These are phyloP conservation scores for Dendrobium nobile DNA, from an alignment of 106 monocot species.

Conservation along the genomic window DNA sequence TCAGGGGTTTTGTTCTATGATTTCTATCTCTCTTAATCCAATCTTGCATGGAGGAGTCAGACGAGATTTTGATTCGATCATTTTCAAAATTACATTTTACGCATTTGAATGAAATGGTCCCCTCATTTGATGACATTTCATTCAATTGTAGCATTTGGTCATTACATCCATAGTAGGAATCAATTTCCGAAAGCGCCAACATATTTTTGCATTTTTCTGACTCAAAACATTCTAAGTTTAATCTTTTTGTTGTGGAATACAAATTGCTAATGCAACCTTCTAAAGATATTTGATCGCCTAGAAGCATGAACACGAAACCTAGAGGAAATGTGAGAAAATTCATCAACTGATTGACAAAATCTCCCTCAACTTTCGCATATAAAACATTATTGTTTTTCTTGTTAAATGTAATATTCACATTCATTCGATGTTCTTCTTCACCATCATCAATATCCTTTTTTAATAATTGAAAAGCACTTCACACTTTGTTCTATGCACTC, in stretches of 20 bases:
- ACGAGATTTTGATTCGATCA: not conserved
- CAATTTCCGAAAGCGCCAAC: not conserved
- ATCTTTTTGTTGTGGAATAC: not conserved
- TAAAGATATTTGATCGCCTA: not conserved
- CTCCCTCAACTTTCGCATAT: not conserved
- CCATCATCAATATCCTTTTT: not conserved
- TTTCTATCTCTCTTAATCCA: not conserved
- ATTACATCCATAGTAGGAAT: not conserved
- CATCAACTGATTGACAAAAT: not conserved
- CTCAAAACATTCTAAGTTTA: not conserved
- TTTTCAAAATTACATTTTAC: not conserved
- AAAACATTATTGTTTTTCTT: not conserved
- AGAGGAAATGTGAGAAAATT: not conserved
- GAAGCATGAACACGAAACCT: not conserved
- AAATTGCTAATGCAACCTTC: not conserved
- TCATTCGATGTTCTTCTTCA: not conserved
- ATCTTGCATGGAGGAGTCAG: not conserved
- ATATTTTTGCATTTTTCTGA: not conserved
- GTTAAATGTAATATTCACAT: not conserved
- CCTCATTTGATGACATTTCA: not conserved
- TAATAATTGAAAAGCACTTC: not conserved
- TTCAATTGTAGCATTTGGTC: not conserved
- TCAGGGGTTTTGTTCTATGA: not conserved
- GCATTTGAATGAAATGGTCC: accelerated
- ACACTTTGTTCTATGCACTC: not conserved